Conservation (phyloP, 768 basidiomycete genomes). For the Phlebiopsis gigantea region DNA sequence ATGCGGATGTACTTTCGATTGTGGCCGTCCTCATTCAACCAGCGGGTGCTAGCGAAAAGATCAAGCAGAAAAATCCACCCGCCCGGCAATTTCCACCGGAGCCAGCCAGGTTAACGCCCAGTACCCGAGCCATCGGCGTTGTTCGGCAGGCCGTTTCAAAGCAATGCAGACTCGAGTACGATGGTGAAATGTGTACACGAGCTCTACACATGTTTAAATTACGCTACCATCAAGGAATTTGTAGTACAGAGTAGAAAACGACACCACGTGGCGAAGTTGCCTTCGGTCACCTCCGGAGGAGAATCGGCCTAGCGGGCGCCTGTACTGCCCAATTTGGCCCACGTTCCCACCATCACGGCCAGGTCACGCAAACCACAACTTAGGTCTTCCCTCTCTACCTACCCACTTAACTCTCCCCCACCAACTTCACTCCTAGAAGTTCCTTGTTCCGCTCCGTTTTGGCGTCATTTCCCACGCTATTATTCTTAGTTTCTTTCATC, state of each 20-base stretch:
- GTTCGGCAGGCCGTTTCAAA: neutral
- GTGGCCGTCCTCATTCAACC: neutral
- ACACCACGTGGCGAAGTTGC: no score
- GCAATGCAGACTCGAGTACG: neutral
- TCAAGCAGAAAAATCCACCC: no score
- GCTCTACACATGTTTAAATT: neutral
- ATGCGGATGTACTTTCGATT: neutral
- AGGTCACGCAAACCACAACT: neutral
- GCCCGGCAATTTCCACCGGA: no score
- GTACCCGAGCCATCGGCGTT: neutral
- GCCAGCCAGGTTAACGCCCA: no score
- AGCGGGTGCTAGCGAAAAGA: neutral
- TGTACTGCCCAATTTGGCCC: neutral
- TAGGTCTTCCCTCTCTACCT: neutral
- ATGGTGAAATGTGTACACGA: neutral
- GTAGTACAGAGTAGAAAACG: no score
- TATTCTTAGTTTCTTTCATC: neutral
- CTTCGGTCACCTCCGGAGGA: neutral
- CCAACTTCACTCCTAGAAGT: neutral
- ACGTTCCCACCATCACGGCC: neutral
- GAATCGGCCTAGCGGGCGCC: neutral
- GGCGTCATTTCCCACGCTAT: neutral
- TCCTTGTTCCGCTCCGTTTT: neutral
- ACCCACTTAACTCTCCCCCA: neutral
- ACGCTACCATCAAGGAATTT: neutral